Base-by-base conservation (phyloP, 1,284 basidiomycete species). In the Austroboletus niveus region DNA sequence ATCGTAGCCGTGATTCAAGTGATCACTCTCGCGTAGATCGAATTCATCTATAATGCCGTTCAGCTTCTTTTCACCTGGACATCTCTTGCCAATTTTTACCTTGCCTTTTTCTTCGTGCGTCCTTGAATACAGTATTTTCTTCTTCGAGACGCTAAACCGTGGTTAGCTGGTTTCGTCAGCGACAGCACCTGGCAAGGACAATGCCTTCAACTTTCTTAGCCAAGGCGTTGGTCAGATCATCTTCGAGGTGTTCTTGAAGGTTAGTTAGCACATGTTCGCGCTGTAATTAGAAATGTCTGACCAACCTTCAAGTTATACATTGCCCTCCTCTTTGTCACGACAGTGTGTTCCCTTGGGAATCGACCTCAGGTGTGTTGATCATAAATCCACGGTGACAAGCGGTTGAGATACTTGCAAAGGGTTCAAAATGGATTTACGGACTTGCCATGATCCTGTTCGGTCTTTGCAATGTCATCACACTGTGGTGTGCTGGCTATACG, bases 401-500 rank as follows among this genome's bases (percentile, higher is more conserved):
- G 9, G 30, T 45, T 49, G 29, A 58, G 22, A 47, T 45, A 45
- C 7, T 29, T 41, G 34, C 22, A 15, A 51, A 85, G 75, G 92
- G 91, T 42, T 90, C 88, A 9, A 91, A 92, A 72, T 90, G 85
- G 82, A 87, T 84, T 52, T 94, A 93, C 68, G 77, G 77, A n/a
- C 60, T 84, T 40, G 82, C 86, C 48, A 90, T 87, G 65, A 60
- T 91, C 45, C 71, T 89, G 12, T 91, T 90, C 63, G 88, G 87
- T 44, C 58, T 89, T 8, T 88, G 85, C 68, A 89, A 87, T 60
- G 61, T 83, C 63, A 87, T 92, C 62, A 87, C 89, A 6, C 77
- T 92, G 27, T 95, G 90, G 84, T 95, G 91, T 73, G 92, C 92
- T 8, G 92, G 78, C 14, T 95, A 80, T 68, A 94, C 92, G 0